Evolutionary conservation across 148 eudicot genomes (phyloP).

Genomic region (Camellia japonica): DNA sequence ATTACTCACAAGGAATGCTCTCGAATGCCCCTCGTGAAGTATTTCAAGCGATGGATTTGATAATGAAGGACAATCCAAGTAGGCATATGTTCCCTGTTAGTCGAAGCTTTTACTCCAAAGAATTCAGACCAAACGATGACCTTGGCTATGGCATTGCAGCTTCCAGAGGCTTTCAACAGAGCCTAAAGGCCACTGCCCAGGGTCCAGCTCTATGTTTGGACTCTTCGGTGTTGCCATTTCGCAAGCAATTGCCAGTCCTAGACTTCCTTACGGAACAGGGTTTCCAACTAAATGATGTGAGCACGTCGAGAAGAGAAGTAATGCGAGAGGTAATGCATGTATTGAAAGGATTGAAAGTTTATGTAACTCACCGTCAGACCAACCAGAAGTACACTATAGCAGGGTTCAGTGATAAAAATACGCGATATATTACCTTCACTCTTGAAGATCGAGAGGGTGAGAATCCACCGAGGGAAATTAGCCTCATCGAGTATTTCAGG

Average conservation of each 20-base stretch:
- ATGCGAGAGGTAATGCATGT: not conserved
- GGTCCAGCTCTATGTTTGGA: not conserved
- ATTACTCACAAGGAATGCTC: constrained; percentile 37
- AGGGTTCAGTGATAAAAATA: no score
- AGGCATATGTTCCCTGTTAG: constrained; percentile 32
- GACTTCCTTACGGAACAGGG: no score
- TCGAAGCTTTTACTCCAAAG: constrained; percentile 36
- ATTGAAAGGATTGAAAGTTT: no score
- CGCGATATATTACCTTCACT: no score
- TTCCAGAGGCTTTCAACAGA: constrained; percentile 50
- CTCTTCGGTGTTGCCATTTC: no score
- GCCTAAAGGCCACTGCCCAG: constrained; percentile 53
- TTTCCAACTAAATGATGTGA: no score
- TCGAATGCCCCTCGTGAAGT: constrained; percentile 54
- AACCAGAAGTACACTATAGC: no score
- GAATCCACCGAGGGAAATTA: no score
- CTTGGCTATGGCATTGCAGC: constrained; percentile 46
- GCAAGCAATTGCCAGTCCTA: no score
- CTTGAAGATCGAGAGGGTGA: no score
- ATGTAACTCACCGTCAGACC: no score
- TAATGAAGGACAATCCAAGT: constrained; percentile 70
- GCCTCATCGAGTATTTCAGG: no score
- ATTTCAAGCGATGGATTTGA: constrained; percentile 64
- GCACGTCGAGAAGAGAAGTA: not conserved
- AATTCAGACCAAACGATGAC: constrained; percentile 10